Percentiles rank a stretch among this genome's conserved stretches.
Evolutionary conservation across 352 stramenopile species (phyloP).

Genomic region (Pythium aquatile): DNA sequence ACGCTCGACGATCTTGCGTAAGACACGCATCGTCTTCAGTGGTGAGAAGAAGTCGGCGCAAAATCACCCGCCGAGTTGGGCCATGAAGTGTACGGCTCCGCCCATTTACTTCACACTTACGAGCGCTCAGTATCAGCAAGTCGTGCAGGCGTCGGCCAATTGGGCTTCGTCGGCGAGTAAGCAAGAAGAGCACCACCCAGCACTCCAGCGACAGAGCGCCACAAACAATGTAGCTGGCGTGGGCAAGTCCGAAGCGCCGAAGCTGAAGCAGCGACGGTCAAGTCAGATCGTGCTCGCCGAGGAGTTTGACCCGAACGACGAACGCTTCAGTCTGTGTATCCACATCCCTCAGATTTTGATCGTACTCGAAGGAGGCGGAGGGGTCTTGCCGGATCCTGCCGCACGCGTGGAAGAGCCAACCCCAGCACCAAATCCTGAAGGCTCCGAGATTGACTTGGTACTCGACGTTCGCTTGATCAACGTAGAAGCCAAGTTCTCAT

Average conservation of each 20-base stretch:
- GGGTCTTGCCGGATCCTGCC: background rate
- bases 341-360: constrained; percentile 67
- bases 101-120: constrained; percentile 74
- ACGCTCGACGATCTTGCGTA: constrained; percentile 57
- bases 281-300: constrained; percentile 2
- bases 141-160: constrained; percentile 55
- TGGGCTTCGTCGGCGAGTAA: constrained; percentile 42
- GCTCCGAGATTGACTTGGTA: constrained; percentile 51
- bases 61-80: constrained; percentile 48
- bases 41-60: constrained; percentile 48
- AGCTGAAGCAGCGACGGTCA: background rate
- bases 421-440: background rate
- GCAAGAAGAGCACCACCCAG: constrained; percentile 6
- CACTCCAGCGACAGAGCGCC: constrained; percentile 20
- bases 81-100: constrained; percentile 61
- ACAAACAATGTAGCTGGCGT: constrained; percentile 5
- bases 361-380: constrained; percentile 51
- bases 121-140: constrained; percentile 63
- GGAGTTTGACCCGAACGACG: constrained; percentile 62
- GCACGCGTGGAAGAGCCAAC: background rate
- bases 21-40: constrained; percentile 59
- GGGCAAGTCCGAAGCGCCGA: background rate
- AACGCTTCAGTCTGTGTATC: constrained; percentile 55
- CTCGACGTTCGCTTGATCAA: constrained; percentile 58
- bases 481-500: constrained; percentile 65